phyloP scores from a whole-genome alignment of 371 early-diverging fungal genomes.

The Mortierella polycephala region DNA sequence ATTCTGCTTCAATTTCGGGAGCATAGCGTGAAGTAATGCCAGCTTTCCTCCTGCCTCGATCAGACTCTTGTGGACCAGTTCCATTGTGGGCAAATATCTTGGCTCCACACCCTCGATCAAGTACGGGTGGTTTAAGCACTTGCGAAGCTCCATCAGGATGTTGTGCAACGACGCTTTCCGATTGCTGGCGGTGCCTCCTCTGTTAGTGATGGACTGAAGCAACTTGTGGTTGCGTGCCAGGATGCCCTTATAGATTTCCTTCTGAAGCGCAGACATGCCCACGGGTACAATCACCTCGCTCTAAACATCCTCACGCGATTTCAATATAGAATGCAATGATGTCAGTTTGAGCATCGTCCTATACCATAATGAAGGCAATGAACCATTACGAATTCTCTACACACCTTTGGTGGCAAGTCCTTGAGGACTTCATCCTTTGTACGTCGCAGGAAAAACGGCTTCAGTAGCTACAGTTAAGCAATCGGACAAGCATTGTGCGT shows the following conservation, averaged over 20 bases:
- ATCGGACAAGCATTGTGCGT: not conserved
- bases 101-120: conserved; percentile 89
- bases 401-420: conserved; percentile 89
- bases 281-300: conserved; percentile 88
- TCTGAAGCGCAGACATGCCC: conserved; percentile 81
- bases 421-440: conserved; percentile 88
- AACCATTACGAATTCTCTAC: not conserved
- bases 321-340: not conserved
- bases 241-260: conserved; percentile 83
- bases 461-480: conserved; percentile 49
- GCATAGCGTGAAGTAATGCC: conserved; percentile 89
- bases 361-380: not conserved
- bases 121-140: conserved; percentile 91
- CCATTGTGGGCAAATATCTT: conserved; percentile 71
- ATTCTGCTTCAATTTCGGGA: conserved; percentile 79
- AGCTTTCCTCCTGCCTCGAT: conserved; percentile 92
- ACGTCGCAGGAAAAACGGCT: conserved; percentile 93
- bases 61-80: conserved; percentile 77
- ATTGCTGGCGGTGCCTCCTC: conserved; percentile 36
- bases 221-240: conserved; percentile 64
- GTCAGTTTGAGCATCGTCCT: not conserved
- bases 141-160: conserved; percentile 82
- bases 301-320: conserved; percentile 25
- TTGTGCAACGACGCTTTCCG: conserved; percentile 53
- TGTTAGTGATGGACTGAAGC: conserved; percentile 58